Evolutionary conservation across 2,329 filamentous ascomycete genomes (phyloP).

Genomic region (Botrytis pseudocinerea): DNA sequence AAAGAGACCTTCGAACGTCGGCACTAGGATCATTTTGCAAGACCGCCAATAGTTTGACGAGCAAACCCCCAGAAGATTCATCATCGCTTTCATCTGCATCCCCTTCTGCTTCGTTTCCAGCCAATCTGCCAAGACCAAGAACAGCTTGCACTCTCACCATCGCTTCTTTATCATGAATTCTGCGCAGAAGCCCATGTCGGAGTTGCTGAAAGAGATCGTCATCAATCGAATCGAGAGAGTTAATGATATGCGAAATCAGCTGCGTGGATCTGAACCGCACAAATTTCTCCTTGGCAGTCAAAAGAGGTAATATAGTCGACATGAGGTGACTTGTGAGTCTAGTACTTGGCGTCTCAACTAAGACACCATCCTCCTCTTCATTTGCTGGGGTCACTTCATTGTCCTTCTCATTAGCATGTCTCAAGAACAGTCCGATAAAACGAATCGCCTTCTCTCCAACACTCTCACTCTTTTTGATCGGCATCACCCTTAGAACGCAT

Average conservation of each 20-base stretch:
- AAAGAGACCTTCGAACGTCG: slow-evolving; percentile 83
- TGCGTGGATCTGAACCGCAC: slow-evolving; percentile 89
- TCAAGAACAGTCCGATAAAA: slow-evolving; percentile 85
- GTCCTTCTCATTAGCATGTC: slow-evolving; percentile 69
- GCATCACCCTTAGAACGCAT: slow-evolving; percentile 78
- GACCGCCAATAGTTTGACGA: slow-evolving; percentile 82
- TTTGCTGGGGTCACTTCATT: slow-evolving; percentile 63
- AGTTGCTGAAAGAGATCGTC: slow-evolving; percentile 86
- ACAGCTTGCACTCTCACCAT: slow-evolving; percentile 92
- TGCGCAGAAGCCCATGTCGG: slow-evolving; percentile 74
- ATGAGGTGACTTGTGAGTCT: slow-evolving; percentile 76
- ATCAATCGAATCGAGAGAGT: slow-evolving; percentile 88
- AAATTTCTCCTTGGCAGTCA: slow-evolving; percentile 86
- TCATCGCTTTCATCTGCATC: slow-evolving; percentile 70
- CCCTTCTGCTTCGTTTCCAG: slow-evolving; percentile 73
- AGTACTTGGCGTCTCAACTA: slow-evolving; percentile 81
- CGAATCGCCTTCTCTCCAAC: slow-evolving; percentile 83
- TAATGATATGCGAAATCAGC: slow-evolving; percentile 86
- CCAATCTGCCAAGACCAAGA: slow-evolving; percentile 81
- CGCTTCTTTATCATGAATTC: slow-evolving; percentile 90
- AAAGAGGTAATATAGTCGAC: slow-evolving; percentile 70
- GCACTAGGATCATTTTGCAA: slow-evolving; percentile 93
- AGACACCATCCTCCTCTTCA: slow-evolving; percentile 67
- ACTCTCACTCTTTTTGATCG: slow-evolving; percentile 86
- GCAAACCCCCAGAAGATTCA: slow-evolving; percentile 66